These are phyloP conservation scores for Phialemonium atrogriseum DNA, from an alignment of 2,329 filamentous ascomycete species.

Conservation along the genomic window DNA sequence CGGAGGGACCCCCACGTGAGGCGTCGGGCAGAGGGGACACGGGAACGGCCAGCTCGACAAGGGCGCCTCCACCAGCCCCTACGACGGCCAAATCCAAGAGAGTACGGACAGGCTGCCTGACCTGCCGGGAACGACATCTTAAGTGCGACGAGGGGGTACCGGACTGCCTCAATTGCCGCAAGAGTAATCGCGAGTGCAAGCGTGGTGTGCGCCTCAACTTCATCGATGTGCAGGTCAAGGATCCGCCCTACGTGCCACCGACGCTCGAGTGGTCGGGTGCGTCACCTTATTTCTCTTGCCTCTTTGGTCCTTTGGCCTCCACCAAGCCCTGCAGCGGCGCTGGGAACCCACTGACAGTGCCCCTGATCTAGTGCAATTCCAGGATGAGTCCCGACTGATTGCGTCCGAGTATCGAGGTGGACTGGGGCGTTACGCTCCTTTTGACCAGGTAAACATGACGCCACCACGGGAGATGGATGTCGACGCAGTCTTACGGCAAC, in stretches of 20 bases:
- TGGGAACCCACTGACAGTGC: conserved; percentile 6
- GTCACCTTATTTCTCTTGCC: conserved; percentile 12
- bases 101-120: conserved; percentile 83
- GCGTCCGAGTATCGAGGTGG: conserved; percentile 86
- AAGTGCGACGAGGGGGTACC: conserved; percentile 76
- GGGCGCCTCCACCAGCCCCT: conserved; percentile 6
- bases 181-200: conserved; percentile 79
- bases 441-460: conserved; percentile 30
- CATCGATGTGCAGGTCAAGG: conserved; percentile 70
- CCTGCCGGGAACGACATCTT: conserved; percentile 79
- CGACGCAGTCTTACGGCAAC: conserved; percentile 17
- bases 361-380: conserved; percentile 54
- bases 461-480: conserved; percentile 19
- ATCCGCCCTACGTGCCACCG: conserved; percentile 54
- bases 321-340: no score
- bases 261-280: conserved; percentile 57
- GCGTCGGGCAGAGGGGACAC: no score
- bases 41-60: no score
- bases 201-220: conserved; percentile 85
- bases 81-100: conserved; percentile 61
- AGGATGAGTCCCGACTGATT: conserved; percentile 83
- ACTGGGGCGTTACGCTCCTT: conserved; percentile 58
- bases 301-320: not conserved
- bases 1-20: no score
- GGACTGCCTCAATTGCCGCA: conserved; percentile 70